These are phyloP conservation scores for Trichoderma gamsii DNA, from an alignment of 495 filamentous ascomycete genomes.

Conservation along the genomic window DNA sequence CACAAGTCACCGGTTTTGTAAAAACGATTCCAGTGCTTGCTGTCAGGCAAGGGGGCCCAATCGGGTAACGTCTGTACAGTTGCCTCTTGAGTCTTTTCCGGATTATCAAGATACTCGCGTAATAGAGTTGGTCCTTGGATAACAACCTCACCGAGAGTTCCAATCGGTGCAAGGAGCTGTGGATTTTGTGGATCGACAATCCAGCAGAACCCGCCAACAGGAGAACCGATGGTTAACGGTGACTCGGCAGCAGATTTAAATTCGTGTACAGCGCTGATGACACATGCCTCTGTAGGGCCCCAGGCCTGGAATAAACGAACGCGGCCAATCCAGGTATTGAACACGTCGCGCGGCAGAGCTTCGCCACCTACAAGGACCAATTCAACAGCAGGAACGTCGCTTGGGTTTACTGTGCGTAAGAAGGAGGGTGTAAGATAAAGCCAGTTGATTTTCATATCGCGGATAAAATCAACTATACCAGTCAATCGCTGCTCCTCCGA, in stretches of 20 bases:
- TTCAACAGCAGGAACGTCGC: not conserved
- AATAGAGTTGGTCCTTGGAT: conserved; percentile 42
- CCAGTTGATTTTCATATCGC: conserved; percentile 8
- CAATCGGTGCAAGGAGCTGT: conserved; percentile 40
- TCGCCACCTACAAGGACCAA: conserved; percentile 5
- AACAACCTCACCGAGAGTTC: conserved; percentile 42
- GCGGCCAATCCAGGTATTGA: conserved; percentile 19
- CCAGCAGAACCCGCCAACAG: conserved; percentile 40
- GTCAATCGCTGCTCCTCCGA: conserved; percentile 21
- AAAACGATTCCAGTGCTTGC: conserved; percentile 21
- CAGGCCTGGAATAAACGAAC: conserved; percentile 17
- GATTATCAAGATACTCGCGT: conserved; percentile 17
- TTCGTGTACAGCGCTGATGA: not conserved
- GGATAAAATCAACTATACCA: conserved; percentile 10
- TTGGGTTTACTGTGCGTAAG: not conserved
- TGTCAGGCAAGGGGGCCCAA: not conserved
- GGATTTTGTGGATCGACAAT: conserved; percentile 44
- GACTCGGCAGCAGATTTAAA: conserved; percentile 20
- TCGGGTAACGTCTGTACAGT: not conserved
- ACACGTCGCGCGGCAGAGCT: not conserved
- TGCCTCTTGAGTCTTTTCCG: conserved; percentile 12
- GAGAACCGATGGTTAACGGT: conserved; percentile 35
- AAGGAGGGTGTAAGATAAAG: conserved; percentile 9
- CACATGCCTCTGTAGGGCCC: conserved; percentile 15
- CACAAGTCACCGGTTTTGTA: conserved; percentile 40